Conservation (phyloP, 1,284 basidiomycete genomes). For the Microbotryomycetes sp. region DNA sequence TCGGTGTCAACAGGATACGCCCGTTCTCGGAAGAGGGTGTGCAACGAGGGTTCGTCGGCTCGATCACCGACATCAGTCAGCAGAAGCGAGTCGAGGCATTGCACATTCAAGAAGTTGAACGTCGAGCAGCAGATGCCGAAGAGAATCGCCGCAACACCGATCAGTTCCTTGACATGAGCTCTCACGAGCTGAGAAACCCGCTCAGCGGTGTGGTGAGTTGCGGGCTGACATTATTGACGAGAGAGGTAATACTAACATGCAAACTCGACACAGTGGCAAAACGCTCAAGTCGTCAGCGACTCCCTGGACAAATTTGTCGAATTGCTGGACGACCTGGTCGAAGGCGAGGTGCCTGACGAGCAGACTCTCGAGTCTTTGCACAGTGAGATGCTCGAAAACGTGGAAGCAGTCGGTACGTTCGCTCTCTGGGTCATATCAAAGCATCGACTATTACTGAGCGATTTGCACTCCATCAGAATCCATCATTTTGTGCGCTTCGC, state of each 20-base stretch:
- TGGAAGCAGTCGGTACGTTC: slow-evolving; percentile 7
- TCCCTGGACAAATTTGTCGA: slow-evolving; percentile 2
- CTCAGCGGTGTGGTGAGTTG: slow-evolving; percentile 2
- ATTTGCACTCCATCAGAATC: neutral
- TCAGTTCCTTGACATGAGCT: slow-evolving; percentile 8
- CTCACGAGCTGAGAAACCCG: slow-evolving; percentile 13
- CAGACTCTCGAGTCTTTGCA: neutral
- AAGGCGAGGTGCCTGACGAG: neutral
- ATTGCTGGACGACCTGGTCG: neutral
- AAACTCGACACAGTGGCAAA: slow-evolving; percentile 1
- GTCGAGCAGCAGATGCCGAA: slow-evolving; percentile 12
- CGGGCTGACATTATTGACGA: neutral
- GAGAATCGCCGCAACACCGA: slow-evolving; percentile 5
- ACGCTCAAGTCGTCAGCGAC: slow-evolving; percentile 1
- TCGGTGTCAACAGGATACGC: neutral
- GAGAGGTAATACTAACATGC: neutral
- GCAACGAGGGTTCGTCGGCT: slow-evolving; percentile 4
- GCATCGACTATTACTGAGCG: neutral
- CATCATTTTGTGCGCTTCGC: slow-evolving; percentile 9
- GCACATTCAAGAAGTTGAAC: slow-evolving; percentile 6
- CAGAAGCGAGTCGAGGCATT: slow-evolving; percentile 7
- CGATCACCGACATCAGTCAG: slow-evolving; percentile 5
- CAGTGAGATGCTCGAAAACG: slow-evolving; percentile 4
- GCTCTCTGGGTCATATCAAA: neutral
- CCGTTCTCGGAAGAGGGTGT: neutral